A percentile compares a stretch with the other conserved stretches of the same genome.
These are phyloP conservation scores for Tricholoma terreum DNA, from an alignment of 768 basidiomycete genomes.

Conservation along the genomic window DNA sequence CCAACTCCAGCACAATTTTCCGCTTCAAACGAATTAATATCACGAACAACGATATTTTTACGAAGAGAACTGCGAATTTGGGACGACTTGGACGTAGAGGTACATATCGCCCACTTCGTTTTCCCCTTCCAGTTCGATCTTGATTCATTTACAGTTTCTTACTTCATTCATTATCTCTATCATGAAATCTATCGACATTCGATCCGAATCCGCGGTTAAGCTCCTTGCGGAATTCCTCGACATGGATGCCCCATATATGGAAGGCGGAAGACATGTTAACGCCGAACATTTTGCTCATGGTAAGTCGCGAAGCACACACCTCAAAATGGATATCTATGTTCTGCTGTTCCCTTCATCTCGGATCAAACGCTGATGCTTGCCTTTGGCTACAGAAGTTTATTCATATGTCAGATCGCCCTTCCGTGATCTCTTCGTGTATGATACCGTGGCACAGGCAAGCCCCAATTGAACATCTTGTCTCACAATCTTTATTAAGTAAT, in stretches of 20 bases:
- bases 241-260: conserved; percentile 56
- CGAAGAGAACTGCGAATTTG: conserved; percentile 86
- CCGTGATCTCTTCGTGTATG: conserved; percentile 79
- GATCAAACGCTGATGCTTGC: background rate
- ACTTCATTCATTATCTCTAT: conserved; percentile 86
- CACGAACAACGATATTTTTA: conserved; percentile 75
- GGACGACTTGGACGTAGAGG: conserved; percentile 89
- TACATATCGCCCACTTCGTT: conserved; percentile 27
- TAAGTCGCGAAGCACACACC: conserved; percentile 30
- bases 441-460: conserved; percentile 74
- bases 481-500: conserved; percentile 9
- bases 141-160: conserved; percentile 59
- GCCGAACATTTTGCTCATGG: conserved; percentile 96
- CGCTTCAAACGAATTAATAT: conserved; percentile 69
- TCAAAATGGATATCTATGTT: background rate
- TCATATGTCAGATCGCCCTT: conserved; percentile 87
- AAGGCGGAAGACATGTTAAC: conserved; percentile 58
- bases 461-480: background rate
- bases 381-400: conserved; percentile 66
- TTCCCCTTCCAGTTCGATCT: conserved; percentile 2
- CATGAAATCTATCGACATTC: conserved; percentile 91
- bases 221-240: conserved; percentile 88
- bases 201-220: conserved; percentile 83
- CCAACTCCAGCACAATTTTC: conserved; percentile 86
- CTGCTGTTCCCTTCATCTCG: background rate